Evolutionary conservation across 352 stramenopile species (phyloP), one percentile per base, ranked within the genome.

Genomic region (Phytophthora pseudosyringae): DNA sequence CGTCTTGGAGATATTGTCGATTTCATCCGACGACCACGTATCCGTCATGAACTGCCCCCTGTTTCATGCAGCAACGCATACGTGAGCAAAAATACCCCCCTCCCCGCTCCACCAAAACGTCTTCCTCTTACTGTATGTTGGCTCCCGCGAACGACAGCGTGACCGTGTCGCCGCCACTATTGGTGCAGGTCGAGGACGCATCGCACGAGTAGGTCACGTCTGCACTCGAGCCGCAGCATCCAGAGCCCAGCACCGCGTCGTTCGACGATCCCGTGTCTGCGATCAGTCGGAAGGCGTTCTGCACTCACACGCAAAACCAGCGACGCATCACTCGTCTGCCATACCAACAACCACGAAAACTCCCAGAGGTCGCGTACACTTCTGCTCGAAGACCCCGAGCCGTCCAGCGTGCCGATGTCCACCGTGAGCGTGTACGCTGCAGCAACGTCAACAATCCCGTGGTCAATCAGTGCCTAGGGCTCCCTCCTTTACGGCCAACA

Each of bases 221-320:
- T 5, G 77, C 76, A 18, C 69, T 61, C 1, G 52, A 59, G 0
- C 71, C 81, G 38, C 87, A 95, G 69, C 87, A 95, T 35, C 69
- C 70, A 8, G 69, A 21, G 15, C 84, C 80, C 5, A 93, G 73
- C 29, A 94, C 74, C 1, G 87, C 87, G 33, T 89, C 80, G 43
- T 93, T 95, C 9, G 85, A 91, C n/a, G 87, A 95, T 2, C 87
- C 87, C 0, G 87, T 95, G 70, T 95, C 87, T 44, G 83, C 80
- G 38, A 95, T 90, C 12, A 95, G 51, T 40, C 78, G 76, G 50
- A 92, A 95, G 4, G 73, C 75, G n/a, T 89, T 90, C 84, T 92
- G 29, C 31, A 21, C 33, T 46, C 15, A 21, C 5, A 21, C 13
- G 43, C 21, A 38, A 5, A 26, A 63, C 33, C 11, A 53, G 5